Evolutionary conservation across 2,329 filamentous ascomycete genomes (phyloP).

Genomic region (Cercospora zeae-maydis): DNA sequence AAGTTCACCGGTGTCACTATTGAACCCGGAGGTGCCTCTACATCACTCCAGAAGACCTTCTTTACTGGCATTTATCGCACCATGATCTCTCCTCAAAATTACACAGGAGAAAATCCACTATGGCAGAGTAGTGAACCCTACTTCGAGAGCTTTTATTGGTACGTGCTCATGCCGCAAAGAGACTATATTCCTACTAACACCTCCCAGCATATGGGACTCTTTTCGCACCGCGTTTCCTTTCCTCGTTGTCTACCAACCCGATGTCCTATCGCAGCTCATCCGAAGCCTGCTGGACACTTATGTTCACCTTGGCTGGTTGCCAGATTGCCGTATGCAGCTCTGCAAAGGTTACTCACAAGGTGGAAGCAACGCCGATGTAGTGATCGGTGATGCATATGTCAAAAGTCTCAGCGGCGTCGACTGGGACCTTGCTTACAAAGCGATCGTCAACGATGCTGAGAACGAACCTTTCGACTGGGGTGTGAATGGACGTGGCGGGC

Average conservation of each 20-base stretch:
- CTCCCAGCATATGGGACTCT: constrained; percentile 52
- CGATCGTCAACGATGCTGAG: constrained; percentile 68
- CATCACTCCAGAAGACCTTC: constrained; percentile 50
- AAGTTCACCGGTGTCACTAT: constrained; percentile 39
- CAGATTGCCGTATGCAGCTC: constrained; percentile 68
- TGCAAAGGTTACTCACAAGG: constrained; percentile 63
- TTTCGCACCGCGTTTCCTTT: constrained; percentile 63
- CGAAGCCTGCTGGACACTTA: constrained; percentile 65
- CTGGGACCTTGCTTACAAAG: constrained; percentile 66
- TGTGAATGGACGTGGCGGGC: constrained; percentile 64
- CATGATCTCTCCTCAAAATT: constrained; percentile 65
- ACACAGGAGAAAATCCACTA: constrained; percentile 65
- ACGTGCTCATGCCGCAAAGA: background rate
- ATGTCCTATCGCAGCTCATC: constrained; percentile 60
- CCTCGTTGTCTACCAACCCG: constrained; percentile 61
- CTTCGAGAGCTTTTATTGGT: constrained; percentile 66
- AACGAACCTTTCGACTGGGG: constrained; percentile 67
- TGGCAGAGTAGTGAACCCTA: constrained; percentile 65
- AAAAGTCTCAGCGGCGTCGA: constrained; percentile 61
- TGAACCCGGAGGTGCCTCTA: constrained; percentile 43
- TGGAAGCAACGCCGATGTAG: constrained; percentile 49
- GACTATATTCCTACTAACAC: background rate
- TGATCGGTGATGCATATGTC: constrained; percentile 64
- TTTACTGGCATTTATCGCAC: constrained; percentile 68
- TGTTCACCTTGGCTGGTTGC: constrained; percentile 65